These are phyloP conservation scores for Silene uniflora DNA, from an alignment of 148 eudicot genomes.

Conservation along the genomic window DNA sequence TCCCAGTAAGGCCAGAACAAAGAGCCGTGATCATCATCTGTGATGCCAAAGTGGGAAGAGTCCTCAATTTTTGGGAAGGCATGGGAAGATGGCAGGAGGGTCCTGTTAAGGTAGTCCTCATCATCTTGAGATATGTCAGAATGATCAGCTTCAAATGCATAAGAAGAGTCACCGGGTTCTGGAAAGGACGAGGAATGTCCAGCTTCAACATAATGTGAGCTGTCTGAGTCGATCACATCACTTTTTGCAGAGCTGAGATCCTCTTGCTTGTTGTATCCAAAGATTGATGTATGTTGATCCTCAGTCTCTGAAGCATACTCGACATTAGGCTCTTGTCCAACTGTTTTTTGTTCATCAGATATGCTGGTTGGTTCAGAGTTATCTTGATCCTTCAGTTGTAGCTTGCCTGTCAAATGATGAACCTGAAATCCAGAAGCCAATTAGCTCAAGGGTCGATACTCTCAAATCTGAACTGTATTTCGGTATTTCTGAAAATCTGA, in stretches of 20 bases:
- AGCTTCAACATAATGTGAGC: slow-evolving; percentile 39
- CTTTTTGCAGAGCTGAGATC: slow-evolving; percentile 44
- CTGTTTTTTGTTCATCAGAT: slow-evolving; percentile 23
- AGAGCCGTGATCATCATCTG: slow-evolving; percentile 50
- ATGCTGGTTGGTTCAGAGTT: slow-evolving; percentile 19
- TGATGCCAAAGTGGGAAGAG: slow-evolving; percentile 43
- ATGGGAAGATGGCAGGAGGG: slow-evolving; percentile 34
- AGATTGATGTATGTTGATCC: slow-evolving; percentile 28
- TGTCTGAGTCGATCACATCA: slow-evolving; percentile 46
- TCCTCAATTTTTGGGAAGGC: slow-evolving; percentile 34
- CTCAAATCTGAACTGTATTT: background rate
- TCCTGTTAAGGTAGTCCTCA: slow-evolving; percentile 47
- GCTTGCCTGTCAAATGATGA: slow-evolving; percentile 45
- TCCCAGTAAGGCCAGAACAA: slow-evolving; percentile 60
- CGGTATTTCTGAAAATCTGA: too few relatives aligned
- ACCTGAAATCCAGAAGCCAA: slow-evolving; percentile 33
- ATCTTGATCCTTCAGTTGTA: slow-evolving; percentile 38
- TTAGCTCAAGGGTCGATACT: too few relatives aligned
- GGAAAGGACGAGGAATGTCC: slow-evolving; percentile 31
- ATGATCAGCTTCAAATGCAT: slow-evolving; percentile 46
- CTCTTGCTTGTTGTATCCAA: slow-evolving; percentile 33
- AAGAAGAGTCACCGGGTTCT: slow-evolving; percentile 48
- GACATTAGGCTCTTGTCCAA: slow-evolving; percentile 23
- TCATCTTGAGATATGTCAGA: slow-evolving; percentile 55
- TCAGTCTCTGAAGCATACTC: slow-evolving; percentile 39